phyloP scores from a whole-genome alignment of 192 early-diverging fungal genomes.

The Chytriomyces confervae region DNA sequence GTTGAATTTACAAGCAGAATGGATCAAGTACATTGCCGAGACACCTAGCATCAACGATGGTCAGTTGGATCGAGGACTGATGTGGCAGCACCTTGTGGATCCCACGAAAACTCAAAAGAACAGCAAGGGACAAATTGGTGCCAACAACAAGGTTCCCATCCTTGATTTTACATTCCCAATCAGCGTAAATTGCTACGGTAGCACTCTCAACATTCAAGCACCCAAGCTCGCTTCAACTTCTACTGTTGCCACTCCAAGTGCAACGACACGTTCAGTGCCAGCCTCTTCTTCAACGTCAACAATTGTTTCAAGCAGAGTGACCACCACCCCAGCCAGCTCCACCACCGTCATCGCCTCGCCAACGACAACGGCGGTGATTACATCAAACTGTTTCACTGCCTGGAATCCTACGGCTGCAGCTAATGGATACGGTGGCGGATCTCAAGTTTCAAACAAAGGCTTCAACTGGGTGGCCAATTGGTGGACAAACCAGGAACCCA shows the following conservation, averaged over 20 bases:
- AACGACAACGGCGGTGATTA: background rate
- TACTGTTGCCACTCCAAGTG: background rate
- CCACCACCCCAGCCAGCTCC: background rate
- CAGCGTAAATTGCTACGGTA: slow-evolving; percentile 11
- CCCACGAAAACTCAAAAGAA: background rate
- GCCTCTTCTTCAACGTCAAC: background rate
- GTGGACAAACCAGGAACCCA: background rate
- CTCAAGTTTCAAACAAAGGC: background rate
- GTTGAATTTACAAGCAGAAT: background rate
- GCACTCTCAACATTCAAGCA: slow-evolving; percentile 11
- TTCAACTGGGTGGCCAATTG: background rate
- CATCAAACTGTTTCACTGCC: background rate
- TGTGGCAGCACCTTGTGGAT: slow-evolving; percentile 29
- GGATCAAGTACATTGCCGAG: background rate
- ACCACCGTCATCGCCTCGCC: background rate
- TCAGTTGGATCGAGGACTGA: slow-evolving; percentile 14
- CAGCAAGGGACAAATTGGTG: slow-evolving; percentile 13
- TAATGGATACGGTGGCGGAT: background rate
- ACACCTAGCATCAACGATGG: slow-evolving; percentile 2
- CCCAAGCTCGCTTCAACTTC: background rate
- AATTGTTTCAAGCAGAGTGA: background rate
- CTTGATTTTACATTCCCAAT: slow-evolving; percentile 4
- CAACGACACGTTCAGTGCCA: background rate
- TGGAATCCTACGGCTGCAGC: background rate
- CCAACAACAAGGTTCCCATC: slow-evolving; percentile 12